A percentile compares a stretch with the other conserved stretches of the same genome.
Conservation (phyloP, 345 rosid genomes). For the Cardamine resedifolia region DNA sequence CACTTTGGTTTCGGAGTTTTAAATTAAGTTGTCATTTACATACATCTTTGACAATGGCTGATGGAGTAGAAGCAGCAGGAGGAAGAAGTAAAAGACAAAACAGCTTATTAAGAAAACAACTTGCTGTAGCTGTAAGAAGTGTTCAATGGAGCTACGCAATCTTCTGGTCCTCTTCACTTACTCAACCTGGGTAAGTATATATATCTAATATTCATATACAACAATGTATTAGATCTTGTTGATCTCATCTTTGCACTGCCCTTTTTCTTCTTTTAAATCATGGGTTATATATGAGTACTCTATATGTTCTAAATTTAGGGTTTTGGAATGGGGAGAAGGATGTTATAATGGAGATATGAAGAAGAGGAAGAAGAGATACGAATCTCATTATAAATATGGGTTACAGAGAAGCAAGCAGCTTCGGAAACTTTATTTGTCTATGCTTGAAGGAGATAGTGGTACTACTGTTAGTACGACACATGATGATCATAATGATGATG, state of each 20-base stretch:
- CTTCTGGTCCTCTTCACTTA: constrained; percentile 81
- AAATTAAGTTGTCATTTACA: not conserved
- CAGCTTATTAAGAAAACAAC: constrained; percentile 57
- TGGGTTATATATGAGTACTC: constrained; percentile 13
- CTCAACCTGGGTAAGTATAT: constrained; percentile 60
- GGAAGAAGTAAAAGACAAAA: constrained; percentile 38
- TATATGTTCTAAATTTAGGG: constrained; percentile 41
- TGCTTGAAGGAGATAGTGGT: constrained; percentile 60
- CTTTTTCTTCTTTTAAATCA: constrained; percentile 3
- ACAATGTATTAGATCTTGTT: constrained; percentile 6
- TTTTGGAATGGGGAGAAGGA: constrained; percentile 84
- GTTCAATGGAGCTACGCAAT: constrained; percentile 93
- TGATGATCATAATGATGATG: constrained; percentile 27
- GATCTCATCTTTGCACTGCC: constrained; percentile 7
- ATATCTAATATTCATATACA: not conserved
- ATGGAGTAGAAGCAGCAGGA: constrained; percentile 36
- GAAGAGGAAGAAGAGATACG: constrained; percentile 77
- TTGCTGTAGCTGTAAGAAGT: constrained; percentile 81
- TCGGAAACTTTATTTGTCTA: constrained; percentile 60
- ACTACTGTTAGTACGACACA: constrained; percentile 44
- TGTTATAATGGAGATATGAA: constrained; percentile 92
- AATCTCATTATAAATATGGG: constrained; percentile 49
- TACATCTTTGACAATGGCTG: constrained; percentile 48
- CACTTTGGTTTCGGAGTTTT: constrained; percentile 8
- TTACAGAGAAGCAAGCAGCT: constrained; percentile 82